Conservation (phyloP, 768 basidiomycete species). For the Amanita pseudoporphyria region DNA sequence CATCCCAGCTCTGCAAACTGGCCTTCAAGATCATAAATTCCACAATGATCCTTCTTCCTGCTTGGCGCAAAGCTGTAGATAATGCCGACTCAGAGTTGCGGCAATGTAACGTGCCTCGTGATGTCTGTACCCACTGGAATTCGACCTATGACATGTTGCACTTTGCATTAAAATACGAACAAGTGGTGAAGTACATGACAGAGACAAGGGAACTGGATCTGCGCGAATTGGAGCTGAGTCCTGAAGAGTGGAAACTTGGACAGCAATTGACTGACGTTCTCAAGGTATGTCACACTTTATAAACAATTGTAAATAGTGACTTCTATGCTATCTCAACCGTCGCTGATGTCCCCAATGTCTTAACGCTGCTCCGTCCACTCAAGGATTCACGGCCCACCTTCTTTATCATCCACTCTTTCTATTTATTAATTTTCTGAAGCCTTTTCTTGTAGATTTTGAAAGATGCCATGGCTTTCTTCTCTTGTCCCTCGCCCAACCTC, state of each 20-base stretch:
- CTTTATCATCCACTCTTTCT: not conserved
- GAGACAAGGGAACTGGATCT: not conserved
- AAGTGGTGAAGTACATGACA: not conserved
- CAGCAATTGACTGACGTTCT: not conserved
- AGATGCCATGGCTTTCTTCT: constrained; percentile 4
- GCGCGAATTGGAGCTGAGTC: constrained; percentile 1
- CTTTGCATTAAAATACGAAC: not conserved
- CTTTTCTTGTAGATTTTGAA: constrained; percentile 1
- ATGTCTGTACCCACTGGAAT: not conserved
- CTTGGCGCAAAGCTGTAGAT: not conserved
- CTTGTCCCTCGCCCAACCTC: not conserved
- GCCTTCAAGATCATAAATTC: no score
- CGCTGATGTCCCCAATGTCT: not conserved
- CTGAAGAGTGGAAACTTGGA: not conserved
- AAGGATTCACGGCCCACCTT: not conserved
- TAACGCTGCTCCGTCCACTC: not conserved
- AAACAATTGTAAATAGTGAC: constrained; percentile 1
- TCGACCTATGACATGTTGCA: no score
- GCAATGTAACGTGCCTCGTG: not conserved
- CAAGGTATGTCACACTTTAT: not conserved
- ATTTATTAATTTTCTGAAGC: not conserved
- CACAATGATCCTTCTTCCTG: no score
- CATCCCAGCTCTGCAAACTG: no score
- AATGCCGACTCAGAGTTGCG: not conserved
- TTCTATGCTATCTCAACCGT: not conserved